Evolutionary conservation across 1,284 basidiomycete species (phyloP).

Genomic region (Hymenochaete sp.): DNA sequence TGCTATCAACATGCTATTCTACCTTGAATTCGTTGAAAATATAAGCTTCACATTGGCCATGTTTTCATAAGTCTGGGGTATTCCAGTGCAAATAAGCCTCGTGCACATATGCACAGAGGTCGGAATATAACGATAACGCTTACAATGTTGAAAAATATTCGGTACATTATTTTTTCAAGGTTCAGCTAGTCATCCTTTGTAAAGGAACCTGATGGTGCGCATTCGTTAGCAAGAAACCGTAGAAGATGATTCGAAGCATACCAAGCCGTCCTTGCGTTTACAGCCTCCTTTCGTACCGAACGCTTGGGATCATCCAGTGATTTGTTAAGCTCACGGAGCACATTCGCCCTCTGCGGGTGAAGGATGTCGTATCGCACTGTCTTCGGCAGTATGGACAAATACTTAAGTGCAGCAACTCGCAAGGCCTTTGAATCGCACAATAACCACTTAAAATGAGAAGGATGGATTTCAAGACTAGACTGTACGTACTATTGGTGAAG

Average conservation of each 20-base stretch:
- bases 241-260: background rate
- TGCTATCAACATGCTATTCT: too few relatives aligned
- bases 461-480: background rate
- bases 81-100: too few relatives aligned
- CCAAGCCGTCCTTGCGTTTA: slow-evolving; percentile 59
- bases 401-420: slow-evolving; percentile 67
- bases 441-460: background rate
- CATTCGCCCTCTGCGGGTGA: slow-evolving; percentile 61
- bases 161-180: too few relatives aligned
- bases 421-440: slow-evolving; percentile 43
- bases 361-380: slow-evolving; percentile 73
- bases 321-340: slow-evolving; percentile 67
- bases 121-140: too few relatives aligned
- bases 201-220: slow-evolving; percentile 6
- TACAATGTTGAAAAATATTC: too few relatives aligned
- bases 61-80: too few relatives aligned
- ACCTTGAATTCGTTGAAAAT: too few relatives aligned
- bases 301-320: slow-evolving; percentile 81
- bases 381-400: slow-evolving; percentile 63
- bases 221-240: background rate
- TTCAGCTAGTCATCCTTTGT: slow-evolving; percentile 14
- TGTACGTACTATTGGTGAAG: slow-evolving; percentile 46
- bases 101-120: too few relatives aligned
- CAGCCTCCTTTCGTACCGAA: slow-evolving; percentile 75
- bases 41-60: too few relatives aligned